These are phyloP conservation scores for Musa itinerans DNA, from an alignment of 176 grass and related monocot species.

Conservation along the genomic window DNA sequence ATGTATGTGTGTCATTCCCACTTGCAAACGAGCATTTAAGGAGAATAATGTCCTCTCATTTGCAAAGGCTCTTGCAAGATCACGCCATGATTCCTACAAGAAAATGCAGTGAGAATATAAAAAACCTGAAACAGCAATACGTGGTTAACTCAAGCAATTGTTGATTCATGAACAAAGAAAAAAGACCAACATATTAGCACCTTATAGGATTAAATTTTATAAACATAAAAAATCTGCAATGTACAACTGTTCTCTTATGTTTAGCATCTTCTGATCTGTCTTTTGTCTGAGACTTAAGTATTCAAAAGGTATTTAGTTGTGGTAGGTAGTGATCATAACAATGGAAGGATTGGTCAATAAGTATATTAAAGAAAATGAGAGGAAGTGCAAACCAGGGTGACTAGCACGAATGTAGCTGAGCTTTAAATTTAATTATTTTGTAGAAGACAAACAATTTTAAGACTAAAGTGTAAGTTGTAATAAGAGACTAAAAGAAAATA, in stretches of 20 bases:
- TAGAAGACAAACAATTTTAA: not conserved
- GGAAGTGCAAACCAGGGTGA: not conserved
- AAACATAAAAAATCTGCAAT: not conserved
- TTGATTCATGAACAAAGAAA: not conserved
- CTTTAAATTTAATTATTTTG: not conserved
- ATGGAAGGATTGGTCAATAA: not conserved
- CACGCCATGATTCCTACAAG: conserved; percentile 76
- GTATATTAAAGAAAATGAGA: not conserved
- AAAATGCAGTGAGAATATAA: not conserved
- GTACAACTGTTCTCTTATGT: not conserved
- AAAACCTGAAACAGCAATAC: conserved; percentile 13
- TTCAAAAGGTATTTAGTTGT: not conserved
- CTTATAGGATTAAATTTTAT: no score
- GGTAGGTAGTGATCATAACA: no score
- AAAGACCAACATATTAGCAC: no score
- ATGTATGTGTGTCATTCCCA: conserved; percentile 28
- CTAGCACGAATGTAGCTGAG: not conserved
- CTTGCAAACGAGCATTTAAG: conserved; percentile 77
- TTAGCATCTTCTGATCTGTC: not conserved
- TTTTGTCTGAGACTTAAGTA: not conserved
- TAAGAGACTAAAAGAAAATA: not conserved
- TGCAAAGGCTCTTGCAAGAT: conserved; percentile 94
- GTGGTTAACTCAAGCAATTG: conserved; percentile 3
- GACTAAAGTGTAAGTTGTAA: not conserved
- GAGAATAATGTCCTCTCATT: conserved; percentile 74